A percentile compares a stretch with the other conserved stretches of the same genome.
These are phyloP conservation scores for Daucus carota DNA, from an alignment of 129 eudicot species.

Conservation along the genomic window DNA sequence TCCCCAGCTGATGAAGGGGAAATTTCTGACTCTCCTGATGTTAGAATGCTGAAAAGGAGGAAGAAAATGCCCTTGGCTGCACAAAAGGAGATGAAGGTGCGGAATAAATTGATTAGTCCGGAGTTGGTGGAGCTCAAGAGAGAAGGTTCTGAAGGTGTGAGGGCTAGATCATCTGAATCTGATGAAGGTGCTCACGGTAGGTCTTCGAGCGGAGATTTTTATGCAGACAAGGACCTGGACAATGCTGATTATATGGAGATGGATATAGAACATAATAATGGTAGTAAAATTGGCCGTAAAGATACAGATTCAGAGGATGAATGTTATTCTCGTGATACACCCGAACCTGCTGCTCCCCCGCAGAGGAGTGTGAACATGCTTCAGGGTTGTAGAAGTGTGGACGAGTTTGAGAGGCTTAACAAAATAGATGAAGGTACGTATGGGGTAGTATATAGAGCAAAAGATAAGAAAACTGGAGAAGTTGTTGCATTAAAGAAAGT, in stretches of 20 bases:
- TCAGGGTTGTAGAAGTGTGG: constrained; percentile 94
- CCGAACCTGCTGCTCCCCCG: constrained; percentile 45
- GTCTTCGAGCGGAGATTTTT: constrained; percentile 30
- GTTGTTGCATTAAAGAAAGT: constrained; percentile 91
- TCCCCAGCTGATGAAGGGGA: constrained; percentile 79
- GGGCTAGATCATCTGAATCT: constrained; percentile 47
- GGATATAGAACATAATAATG: constrained; percentile 39
- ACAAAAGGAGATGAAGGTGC: constrained; percentile 36
- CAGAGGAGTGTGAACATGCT: constrained; percentile 78
- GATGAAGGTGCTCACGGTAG: constrained; percentile 43
- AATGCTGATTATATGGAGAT: constrained; percentile 56
- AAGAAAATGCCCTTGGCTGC: constrained; percentile 24
- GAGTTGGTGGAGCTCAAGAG: constrained; percentile 45
- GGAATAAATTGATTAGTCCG: constrained; percentile 49
- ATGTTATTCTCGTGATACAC: constrained; percentile 37
- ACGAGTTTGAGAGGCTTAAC: constrained; percentile 88
- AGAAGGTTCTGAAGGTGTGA: constrained; percentile 40
- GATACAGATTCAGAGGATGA: constrained; percentile 65
- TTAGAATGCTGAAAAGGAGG: constrained; percentile 32
- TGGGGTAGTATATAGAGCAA: constrained; percentile 90
- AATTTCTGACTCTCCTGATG: constrained; percentile 53
- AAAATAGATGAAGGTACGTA: constrained; percentile 96
- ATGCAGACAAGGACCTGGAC: constrained; percentile 30
- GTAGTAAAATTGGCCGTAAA: constrained; percentile 33
- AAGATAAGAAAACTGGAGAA: constrained; percentile 86